Conservation (phyloP, 345 rosid genomes). For the Cardamine chenopodiifolia region DNA sequence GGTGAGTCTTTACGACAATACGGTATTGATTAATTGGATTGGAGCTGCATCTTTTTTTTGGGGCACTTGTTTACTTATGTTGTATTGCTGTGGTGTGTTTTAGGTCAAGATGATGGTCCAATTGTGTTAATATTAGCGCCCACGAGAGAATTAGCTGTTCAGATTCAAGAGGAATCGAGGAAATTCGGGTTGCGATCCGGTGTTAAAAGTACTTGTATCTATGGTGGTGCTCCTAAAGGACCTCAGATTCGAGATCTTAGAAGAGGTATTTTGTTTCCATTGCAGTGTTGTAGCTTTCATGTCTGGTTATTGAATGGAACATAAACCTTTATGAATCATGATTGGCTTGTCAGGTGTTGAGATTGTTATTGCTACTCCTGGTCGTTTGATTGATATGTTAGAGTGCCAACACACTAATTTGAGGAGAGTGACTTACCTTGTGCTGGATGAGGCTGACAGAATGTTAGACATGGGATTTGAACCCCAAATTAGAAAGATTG, state of each 20-base stretch:
- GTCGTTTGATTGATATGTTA: constrained; percentile 93
- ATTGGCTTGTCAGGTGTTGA: constrained; percentile 72
- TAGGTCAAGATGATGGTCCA: constrained; percentile 88
- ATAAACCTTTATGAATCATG: background rate
- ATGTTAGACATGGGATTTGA: constrained; percentile 99
- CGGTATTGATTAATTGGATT: background rate
- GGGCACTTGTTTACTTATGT: background rate
- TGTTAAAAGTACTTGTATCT: constrained; percentile 85
- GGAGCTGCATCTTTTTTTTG: background rate
- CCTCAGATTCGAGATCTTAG: constrained; percentile 95
- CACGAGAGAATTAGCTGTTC: constrained; percentile 95
- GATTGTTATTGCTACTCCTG: constrained; percentile 96
- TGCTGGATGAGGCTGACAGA: constrained; percentile 94
- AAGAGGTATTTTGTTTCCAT: constrained; percentile 56
- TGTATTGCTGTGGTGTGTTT: background rate
- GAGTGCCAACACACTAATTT: constrained; percentile 83
- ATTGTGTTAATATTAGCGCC: constrained; percentile 86
- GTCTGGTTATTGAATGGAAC: constrained; percentile 3
- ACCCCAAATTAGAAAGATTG: constrained; percentile 92
- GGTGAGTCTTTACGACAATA: constrained; percentile 51
- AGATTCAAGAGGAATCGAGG: constrained; percentile 84
- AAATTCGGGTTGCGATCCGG: constrained; percentile 68
- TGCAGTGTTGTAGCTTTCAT: background rate
- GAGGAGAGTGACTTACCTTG: constrained; percentile 90
- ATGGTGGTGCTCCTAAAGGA: constrained; percentile 98